Percentiles rank a stretch among this genome's conserved stretches.
phyloP scores from a whole-genome alignment of 164 flowering plant species.

The Dillenia suffruticosa region DNA sequence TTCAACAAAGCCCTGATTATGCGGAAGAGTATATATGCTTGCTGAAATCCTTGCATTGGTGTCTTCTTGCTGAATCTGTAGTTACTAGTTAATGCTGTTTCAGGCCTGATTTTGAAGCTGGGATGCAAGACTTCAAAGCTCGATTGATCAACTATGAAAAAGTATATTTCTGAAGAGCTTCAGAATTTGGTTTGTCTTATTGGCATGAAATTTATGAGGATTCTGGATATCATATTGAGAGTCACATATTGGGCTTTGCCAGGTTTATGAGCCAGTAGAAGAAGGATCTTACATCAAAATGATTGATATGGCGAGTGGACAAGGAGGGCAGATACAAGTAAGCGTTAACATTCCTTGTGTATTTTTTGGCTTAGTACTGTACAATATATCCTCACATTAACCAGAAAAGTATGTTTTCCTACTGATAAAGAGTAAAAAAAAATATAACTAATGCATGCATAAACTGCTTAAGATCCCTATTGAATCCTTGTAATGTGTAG shows the following conservation, averaged over 20 bases:
- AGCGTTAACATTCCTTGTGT: constrained; percentile 13
- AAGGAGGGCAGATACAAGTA: constrained; percentile 98
- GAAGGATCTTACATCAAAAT: constrained; percentile 98
- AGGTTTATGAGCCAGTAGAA: constrained; percentile 99
- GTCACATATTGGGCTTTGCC: not conserved
- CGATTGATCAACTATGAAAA: constrained; percentile 87
- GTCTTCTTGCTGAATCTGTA: not conserved
- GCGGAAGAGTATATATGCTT: constrained; percentile 74
- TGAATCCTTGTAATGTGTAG: too few relatives aligned
- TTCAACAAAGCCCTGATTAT: constrained; percentile 99
- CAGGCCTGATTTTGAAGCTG: constrained; percentile 96
- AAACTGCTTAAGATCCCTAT: too few relatives aligned
- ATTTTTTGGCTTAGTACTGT: not conserved
- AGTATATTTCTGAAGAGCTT: constrained; percentile 16
- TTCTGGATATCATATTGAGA: constrained; percentile 2
- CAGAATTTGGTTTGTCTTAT: constrained; percentile 3
- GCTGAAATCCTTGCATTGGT: constrained; percentile 1
- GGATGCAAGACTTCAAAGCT: constrained; percentile 70
- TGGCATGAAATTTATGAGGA: not conserved
- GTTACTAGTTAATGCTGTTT: constrained; percentile 11
- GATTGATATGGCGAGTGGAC: constrained; percentile 97
- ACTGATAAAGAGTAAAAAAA: too few relatives aligned
- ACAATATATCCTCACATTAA: too few relatives aligned
- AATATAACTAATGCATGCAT: too few relatives aligned
- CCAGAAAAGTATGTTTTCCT: too few relatives aligned